Evolutionary conservation across 352 stramenopile species (phyloP), one percentile per base, ranked within the genome.

Genomic region (Globisporangium spinosum): DNA sequence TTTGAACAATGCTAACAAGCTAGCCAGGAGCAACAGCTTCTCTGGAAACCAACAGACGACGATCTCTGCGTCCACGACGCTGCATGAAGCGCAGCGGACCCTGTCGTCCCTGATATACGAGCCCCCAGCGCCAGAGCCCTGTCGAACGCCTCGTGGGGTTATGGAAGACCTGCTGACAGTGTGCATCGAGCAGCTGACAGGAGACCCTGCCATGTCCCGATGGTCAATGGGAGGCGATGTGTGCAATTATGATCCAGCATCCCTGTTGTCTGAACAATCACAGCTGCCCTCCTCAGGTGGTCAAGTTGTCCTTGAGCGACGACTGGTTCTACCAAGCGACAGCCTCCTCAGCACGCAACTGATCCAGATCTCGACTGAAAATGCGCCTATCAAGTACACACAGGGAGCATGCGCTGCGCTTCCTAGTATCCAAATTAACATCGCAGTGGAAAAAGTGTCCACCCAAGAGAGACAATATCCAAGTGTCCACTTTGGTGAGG

Each of bases 51-150:
- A 12, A 22, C 25, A n/a, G 23, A 29, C n/a, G 20, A 51, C 2
- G 3, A 65, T 79, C 55, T 49, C 56, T 17, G 68, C 55, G 17
- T 40, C 70, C 20, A 77, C 75, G 35, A 79, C 75, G 4, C 57
- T 64, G 10, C 27, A 57, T 9, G 75, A 79, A 43, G 73, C 70
- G 27, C 70, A 75, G 54, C 63, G 58, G 20, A 71, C 78, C 13
- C 68, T 79, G 2, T 62, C 68, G 23, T 72, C 70, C 7, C 69
- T 82, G 32, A 35, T 72, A 22, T 79, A 82, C 32, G 43, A 43
- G 55, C 68, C 43, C 10, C 49, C 60, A 2, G 3, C 51, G 10
- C 40, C 49, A 23, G 51, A 57, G 3, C 25, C 49, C 10, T 62
- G 58, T 25, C 13, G 23, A 0, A n/a, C 58, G 6, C 38, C 51